A percentile compares a stretch with the other conserved stretches of the same genome.
Conservation (phyloP, 768 basidiomycete genomes). For the Russula emetica region DNA sequence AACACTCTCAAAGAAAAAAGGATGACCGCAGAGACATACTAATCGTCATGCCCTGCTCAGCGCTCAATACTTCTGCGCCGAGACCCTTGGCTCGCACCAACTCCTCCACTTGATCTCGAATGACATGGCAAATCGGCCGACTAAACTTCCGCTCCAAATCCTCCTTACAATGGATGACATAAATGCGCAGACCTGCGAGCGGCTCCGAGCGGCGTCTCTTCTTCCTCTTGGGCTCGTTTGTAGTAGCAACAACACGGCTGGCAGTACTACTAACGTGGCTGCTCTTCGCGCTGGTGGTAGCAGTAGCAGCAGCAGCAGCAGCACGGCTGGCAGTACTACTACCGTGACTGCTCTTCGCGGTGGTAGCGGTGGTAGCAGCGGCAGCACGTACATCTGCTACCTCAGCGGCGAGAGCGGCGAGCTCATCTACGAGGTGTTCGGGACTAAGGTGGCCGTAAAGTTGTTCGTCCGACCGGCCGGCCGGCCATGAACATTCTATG, state of each 20-base stretch:
- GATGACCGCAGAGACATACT: slow-evolving; percentile 40
- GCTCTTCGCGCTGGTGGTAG: not conserved
- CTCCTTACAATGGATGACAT: slow-evolving; percentile 87
- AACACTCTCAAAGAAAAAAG: not conserved
- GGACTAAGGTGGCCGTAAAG: slow-evolving; percentile 89
- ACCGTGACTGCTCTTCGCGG: not conserved
- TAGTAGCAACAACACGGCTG: slow-evolving; percentile 30
- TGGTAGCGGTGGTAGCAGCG: slow-evolving; percentile 5
- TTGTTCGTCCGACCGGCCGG: slow-evolving; percentile 57
- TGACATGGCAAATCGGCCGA: slow-evolving; percentile 56
- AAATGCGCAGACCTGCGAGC: slow-evolving; percentile 61
- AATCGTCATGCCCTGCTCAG: slow-evolving; percentile 77
- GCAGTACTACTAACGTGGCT: too few relatives aligned
- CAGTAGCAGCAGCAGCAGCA: not conserved
- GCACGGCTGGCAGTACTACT: slow-evolving; percentile 30
- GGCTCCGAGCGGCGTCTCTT: slow-evolving; percentile 45
- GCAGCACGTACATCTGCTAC: slow-evolving; percentile 46
- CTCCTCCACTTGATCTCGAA: slow-evolving; percentile 65
- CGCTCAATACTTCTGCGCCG: slow-evolving; percentile 66
- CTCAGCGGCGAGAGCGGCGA: slow-evolving; percentile 62
- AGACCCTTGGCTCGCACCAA: slow-evolving; percentile 58
- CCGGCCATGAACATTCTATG: slow-evolving; percentile 90
- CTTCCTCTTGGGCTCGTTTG: slow-evolving; percentile 34
- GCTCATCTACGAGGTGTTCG: slow-evolving; percentile 70
- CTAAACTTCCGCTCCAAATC: slow-evolving; percentile 45